Conservation (phyloP, 208 protist genomes). For the Sergeia podlipaevii region DNA sequence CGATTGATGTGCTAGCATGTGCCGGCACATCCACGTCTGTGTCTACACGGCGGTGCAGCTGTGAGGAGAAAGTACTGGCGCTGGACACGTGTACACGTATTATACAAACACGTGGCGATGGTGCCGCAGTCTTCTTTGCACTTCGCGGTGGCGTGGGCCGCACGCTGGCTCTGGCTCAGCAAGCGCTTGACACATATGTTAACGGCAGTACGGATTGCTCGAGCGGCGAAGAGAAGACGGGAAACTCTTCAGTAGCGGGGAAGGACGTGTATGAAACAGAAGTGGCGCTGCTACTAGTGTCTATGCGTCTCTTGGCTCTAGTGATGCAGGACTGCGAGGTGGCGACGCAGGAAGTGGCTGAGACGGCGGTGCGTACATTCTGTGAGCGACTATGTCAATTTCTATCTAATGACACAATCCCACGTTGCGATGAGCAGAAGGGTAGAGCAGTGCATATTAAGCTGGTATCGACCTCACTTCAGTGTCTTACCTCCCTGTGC, state of each 20-base stretch:
- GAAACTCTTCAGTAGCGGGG: not conserved
- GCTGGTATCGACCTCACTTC: too few relatives aligned
- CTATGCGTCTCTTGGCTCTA: conserved; percentile 12
- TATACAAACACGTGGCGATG: conserved; percentile 11
- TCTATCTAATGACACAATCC: too few relatives aligned
- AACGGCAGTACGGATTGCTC: too few relatives aligned
- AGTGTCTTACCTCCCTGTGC: too few relatives aligned
- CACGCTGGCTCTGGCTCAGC: conserved; percentile 5
- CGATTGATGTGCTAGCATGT: not conserved
- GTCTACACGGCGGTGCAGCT: too few relatives aligned
- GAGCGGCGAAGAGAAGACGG: too few relatives aligned
- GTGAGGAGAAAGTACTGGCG: not conserved
- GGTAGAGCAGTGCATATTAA: too few relatives aligned
- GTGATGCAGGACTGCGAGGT: conserved; percentile 14
- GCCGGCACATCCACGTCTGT: too few relatives aligned
- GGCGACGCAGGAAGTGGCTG: not conserved
- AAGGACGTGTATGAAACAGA: not conserved
- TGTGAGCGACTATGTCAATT: too few relatives aligned
- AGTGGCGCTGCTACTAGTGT: conserved; percentile 3
- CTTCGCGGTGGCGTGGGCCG: conserved; percentile 10
- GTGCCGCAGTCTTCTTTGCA: conserved; percentile 22
- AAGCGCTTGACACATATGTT: too few relatives aligned
- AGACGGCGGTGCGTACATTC: not conserved
- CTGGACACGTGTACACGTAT: conserved; percentile 10
- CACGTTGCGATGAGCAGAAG: too few relatives aligned